Conservation (phyloP, 176 grass and related monocot genomes). For the Eragrostis nindensis region DNA sequence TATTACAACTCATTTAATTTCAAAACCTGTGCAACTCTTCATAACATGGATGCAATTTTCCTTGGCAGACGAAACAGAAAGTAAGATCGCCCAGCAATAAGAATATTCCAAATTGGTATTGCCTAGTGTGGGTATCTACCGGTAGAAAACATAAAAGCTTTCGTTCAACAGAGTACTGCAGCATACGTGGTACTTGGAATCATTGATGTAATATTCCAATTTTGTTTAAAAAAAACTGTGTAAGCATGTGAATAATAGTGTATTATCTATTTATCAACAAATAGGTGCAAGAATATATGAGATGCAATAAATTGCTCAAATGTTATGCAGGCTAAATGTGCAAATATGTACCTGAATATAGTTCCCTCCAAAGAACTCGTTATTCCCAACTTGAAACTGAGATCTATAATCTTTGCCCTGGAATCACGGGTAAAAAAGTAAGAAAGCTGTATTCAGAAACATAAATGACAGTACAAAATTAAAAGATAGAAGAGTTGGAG, state of each 20-base stretch:
- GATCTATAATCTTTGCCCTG: slow-evolving; percentile 82
- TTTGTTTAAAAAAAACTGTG: neutral
- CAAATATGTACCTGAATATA: slow-evolving; percentile 77
- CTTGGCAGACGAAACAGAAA: neutral
- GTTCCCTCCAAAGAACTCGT: slow-evolving; percentile 69
- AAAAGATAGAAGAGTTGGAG: neutral
- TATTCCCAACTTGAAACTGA: slow-evolving; percentile 62
- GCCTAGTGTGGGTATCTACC: neutral
- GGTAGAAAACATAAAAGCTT: neutral
- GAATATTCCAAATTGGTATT: neutral
- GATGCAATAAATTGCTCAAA: neutral
- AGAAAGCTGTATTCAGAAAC: slow-evolving; percentile 16
- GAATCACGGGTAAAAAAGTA: slow-evolving; percentile 13
- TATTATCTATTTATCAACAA: neutral
- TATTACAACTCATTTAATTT: slow-evolving; percentile 9
- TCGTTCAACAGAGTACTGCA: neutral
- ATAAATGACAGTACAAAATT: neutral
- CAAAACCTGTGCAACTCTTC: slow-evolving; percentile 19
- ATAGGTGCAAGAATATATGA: neutral
- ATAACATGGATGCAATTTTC: neutral
- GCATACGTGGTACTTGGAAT: neutral
- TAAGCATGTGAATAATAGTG: neutral
- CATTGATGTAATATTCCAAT: neutral
- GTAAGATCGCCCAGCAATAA: neutral
- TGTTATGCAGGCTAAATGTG: neutral